A percentile compares a stretch with the other conserved stretches of the same genome.
Conservation (phyloP, 179 eudicot genomes). For the Actinidia polygama region DNA sequence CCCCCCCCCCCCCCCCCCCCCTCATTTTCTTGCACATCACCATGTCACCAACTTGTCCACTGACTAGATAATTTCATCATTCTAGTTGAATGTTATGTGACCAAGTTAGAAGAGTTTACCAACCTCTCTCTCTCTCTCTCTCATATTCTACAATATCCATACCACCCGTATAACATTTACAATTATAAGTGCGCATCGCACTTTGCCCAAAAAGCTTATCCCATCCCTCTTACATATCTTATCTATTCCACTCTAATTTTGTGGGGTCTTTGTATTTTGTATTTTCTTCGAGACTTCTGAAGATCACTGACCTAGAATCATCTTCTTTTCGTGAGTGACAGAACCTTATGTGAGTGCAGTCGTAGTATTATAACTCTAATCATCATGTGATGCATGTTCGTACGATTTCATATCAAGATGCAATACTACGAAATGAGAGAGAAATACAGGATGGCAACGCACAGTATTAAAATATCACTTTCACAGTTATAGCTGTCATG, state of each 20-base stretch:
- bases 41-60: background rate
- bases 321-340: background rate
- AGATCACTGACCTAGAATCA: conserved; percentile 10
- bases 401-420: conserved; percentile 38
- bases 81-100: background rate
- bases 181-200: conserved; percentile 15
- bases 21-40: conserved; percentile 11
- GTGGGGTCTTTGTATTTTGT: conserved; percentile 24
- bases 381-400: conserved; percentile 27
- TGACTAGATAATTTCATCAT: background rate
- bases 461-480: background rate
- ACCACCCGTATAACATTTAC: background rate
- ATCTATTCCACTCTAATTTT: conserved; percentile 27
- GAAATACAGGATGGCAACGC: conserved; percentile 20
- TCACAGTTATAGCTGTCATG: conserved; percentile 8
- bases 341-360: background rate
- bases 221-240: conserved; percentile 32
- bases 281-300: background rate
- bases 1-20: too few relatives aligned
- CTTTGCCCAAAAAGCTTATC: conserved; percentile 29
- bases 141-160: background rate
- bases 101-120: too few relatives aligned
- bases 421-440: conserved; percentile 11
- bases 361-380: background rate
- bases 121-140: background rate